Evolutionary conservation across 208 protist species (phyloP).

Genomic region (Wallacemonas sp.): DNA sequence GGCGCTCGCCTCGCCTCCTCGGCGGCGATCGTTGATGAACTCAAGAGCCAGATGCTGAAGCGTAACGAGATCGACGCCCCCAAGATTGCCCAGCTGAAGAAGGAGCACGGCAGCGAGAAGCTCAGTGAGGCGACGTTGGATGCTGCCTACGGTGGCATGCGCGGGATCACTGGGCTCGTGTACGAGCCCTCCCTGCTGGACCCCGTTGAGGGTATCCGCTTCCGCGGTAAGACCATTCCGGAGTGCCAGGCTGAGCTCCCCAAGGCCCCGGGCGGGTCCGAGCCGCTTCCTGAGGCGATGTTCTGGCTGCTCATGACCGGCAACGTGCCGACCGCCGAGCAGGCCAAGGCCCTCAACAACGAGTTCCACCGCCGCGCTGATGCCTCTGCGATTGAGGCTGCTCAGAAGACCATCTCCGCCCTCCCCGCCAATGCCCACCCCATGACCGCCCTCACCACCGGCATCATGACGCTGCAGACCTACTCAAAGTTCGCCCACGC

Average conservation of each 20-base stretch:
- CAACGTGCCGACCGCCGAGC: constrained; percentile 90
- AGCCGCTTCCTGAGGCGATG: constrained; percentile 96
- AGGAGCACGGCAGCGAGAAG: constrained; percentile 75
- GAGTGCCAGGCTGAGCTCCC: constrained; percentile 93
- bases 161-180: constrained; percentile 94
- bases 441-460: constrained; percentile 93
- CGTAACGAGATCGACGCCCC: constrained; percentile 37
- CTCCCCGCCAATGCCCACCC: constrained; percentile 95
- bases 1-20: constrained; percentile 25
- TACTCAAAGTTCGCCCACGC: constrained; percentile 94
- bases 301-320: constrained; percentile 98
- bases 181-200: constrained; percentile 97
- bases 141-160: constrained; percentile 95
- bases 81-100: constrained; percentile 86
- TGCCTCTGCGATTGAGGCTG: constrained; percentile 49
- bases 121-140: constrained; percentile 91
- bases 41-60: constrained; percentile 47
- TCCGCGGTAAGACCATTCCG: constrained; percentile 95
- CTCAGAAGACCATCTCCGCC: constrained; percentile 79
- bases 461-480: constrained; percentile 91
- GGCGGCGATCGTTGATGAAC: constrained; percentile 42
- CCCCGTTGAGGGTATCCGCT: constrained; percentile 96
- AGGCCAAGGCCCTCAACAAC: constrained; percentile 62
- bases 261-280: constrained; percentile 76
- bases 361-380: constrained; percentile 88